Percentiles rank a stretch among this genome's conserved stretches.
These are phyloP conservation scores for Mycena amicta DNA, from an alignment of 768 basidiomycete genomes.

Conservation along the genomic window DNA sequence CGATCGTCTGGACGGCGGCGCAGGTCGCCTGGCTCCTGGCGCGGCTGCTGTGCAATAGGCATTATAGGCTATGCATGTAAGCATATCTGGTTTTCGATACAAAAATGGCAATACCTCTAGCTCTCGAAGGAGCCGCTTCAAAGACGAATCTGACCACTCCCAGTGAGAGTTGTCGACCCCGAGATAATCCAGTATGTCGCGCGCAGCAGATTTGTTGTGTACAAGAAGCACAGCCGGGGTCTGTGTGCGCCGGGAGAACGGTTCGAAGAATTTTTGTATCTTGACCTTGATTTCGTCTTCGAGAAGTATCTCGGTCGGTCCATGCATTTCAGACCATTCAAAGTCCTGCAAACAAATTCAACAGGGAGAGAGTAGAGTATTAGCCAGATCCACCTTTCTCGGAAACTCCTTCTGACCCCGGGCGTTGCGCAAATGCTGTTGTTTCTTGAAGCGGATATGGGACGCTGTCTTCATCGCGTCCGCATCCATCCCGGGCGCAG, in stretches of 20 bases:
- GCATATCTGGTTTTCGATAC: not conserved
- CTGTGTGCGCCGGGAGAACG: not conserved
- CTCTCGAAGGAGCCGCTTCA: constrained; percentile 9
- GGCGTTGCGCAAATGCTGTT: too few relatives aligned
- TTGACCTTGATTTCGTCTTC: not conserved
- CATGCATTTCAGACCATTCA: not conserved
- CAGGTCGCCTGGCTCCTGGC: constrained; percentile 8
- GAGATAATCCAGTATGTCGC: not conserved
- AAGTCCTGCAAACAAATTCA: too few relatives aligned
- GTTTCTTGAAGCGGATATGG: not conserved
- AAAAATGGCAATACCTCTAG: not conserved
- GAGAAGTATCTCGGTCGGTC: not conserved
- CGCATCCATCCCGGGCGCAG: not conserved
- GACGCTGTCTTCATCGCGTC: not conserved
- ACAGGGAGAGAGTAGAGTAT: not conserved
- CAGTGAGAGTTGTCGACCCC: constrained; percentile 2
- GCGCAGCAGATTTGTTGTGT: constrained; percentile 1
- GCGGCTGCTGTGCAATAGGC: not conserved
- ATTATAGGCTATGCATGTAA: too few relatives aligned
- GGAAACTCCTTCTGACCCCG: not conserved
- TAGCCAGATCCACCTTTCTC: not conserved
- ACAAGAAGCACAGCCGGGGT: constrained; percentile 12
- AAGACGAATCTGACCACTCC: not conserved
- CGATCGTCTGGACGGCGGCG: not conserved
- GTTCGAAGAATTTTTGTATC: not conserved